Evolutionary conservation across 345 rosid genomes (phyloP).

Genomic region (Rhodomyrtus tomentosa): DNA sequence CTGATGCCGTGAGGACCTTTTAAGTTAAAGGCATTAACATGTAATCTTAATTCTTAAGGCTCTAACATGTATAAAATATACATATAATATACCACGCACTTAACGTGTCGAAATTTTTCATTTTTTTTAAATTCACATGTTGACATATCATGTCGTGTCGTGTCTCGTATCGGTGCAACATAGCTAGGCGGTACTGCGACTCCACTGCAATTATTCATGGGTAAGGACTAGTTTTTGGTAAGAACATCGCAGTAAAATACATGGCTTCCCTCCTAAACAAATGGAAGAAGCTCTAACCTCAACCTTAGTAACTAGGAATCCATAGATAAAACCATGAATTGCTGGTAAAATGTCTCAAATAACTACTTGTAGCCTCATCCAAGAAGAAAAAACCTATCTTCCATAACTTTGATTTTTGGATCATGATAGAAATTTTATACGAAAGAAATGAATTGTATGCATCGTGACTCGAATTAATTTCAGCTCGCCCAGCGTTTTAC

Average conservation of each 20-base stretch:
- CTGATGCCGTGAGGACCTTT: too few relatives aligned
- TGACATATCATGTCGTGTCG: too few relatives aligned
- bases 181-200: background rate
- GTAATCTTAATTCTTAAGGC: too few relatives aligned
- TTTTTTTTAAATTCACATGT: too few relatives aligned
- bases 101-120: too few relatives aligned
- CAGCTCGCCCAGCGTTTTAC: fast-evolving
- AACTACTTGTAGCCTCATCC: background rate
- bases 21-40: too few relatives aligned
- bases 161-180: too few relatives aligned
- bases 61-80: too few relatives aligned
- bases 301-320: background rate
- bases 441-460: background rate
- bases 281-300: background rate
- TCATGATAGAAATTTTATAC: background rate
- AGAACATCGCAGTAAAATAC: background rate
- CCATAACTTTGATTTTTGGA: background rate
- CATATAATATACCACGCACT: too few relatives aligned
- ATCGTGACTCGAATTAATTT: fast-evolving
- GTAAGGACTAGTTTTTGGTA: background rate
- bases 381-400: background rate
- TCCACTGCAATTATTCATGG: background rate
- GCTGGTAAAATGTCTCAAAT: background rate
- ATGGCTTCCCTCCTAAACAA: background rate
- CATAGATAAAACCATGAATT: background rate